Conservation (phyloP, 1,284 basidiomycete species). For the Marasmius oreades region DNA sequence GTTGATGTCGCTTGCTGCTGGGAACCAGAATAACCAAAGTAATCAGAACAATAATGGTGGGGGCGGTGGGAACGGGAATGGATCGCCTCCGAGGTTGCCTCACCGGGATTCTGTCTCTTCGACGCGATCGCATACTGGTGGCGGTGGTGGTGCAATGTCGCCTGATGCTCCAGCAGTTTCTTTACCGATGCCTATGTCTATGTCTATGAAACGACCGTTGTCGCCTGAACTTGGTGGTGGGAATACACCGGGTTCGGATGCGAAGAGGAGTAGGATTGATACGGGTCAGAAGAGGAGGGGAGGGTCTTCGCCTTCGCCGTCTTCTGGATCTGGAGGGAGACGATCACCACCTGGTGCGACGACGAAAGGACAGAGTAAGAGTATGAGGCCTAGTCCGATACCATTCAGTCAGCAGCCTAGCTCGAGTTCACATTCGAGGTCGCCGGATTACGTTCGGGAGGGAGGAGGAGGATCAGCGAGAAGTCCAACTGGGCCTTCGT, state of each 20-base stretch:
- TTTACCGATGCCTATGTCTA: constrained; percentile 32
- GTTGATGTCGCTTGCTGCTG: constrained; percentile 55
- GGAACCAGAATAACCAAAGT: constrained; percentile 15
- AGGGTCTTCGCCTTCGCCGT: constrained; percentile 39
- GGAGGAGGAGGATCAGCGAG: neutral
- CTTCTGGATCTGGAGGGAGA: constrained; percentile 35
- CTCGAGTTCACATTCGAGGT: constrained; percentile 36
- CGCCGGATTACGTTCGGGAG: neutral
- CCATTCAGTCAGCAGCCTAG: constrained; percentile 69
- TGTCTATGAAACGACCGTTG: constrained; percentile 54
- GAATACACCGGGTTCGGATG: constrained; percentile 34
- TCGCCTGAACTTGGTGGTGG: constrained; percentile 61
- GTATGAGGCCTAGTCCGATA: constrained; percentile 66
- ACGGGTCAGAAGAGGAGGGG: neutral
- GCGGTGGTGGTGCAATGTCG: constrained; percentile 18
- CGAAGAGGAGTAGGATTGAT: constrained; percentile 48
- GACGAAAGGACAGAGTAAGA: constrained; percentile 25
- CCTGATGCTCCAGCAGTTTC: neutral
- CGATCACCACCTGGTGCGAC: constrained; percentile 36
- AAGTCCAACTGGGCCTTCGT: constrained; percentile 43
- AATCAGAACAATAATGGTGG: constrained; percentile 20
- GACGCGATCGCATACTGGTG: constrained; percentile 33
- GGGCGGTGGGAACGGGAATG: constrained; percentile 45
- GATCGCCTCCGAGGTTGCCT: constrained; percentile 39
- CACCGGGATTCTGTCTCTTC: constrained; percentile 58